Evolutionary conservation across 352 stramenopile species (phyloP).

Genomic region (Pythium vanterpoolii): DNA sequence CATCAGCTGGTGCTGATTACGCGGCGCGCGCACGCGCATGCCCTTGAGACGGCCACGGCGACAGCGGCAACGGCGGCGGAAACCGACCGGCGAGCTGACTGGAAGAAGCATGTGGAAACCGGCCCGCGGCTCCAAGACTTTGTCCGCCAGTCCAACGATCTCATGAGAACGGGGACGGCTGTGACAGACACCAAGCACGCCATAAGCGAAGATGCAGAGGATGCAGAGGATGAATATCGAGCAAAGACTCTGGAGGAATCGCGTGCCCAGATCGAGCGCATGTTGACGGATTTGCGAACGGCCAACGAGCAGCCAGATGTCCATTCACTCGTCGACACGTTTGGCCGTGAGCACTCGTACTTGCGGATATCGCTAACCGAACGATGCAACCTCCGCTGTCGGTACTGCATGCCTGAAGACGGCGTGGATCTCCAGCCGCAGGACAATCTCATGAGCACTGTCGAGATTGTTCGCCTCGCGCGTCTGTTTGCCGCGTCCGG

Average conservation of each 20-base stretch:
- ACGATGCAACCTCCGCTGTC: slow-evolving; percentile 95
- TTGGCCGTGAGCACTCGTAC: slow-evolving; percentile 92
- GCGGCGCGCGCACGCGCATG: background rate
- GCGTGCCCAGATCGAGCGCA: slow-evolving; percentile 36
- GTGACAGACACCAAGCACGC: background rate
- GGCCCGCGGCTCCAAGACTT: slow-evolving; percentile 16
- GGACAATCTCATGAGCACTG: slow-evolving; percentile 76
- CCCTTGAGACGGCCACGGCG: background rate
- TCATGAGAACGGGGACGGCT: background rate
- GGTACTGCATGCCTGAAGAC: slow-evolving; percentile 97
- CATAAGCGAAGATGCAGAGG: background rate
- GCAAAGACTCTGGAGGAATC: slow-evolving; percentile 26
- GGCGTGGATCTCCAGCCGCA: slow-evolving; percentile 86
- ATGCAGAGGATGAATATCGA: background rate
- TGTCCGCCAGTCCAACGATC: background rate
- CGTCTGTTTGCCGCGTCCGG: slow-evolving; percentile 87
- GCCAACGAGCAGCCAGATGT: background rate
- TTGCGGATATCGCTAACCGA: slow-evolving; percentile 95
- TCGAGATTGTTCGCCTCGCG: slow-evolving; percentile 91
- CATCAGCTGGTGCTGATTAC: background rate
- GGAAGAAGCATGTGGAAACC: slow-evolving; percentile 11
- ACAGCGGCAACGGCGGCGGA: no score
- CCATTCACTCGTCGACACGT: slow-evolving; percentile 72
- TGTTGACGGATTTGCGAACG: slow-evolving; percentile 33
- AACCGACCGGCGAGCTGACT: background rate